These are phyloP conservation scores for Agrocybe pediades DNA, from an alignment of 768 basidiomycete genomes.

Conservation along the genomic window DNA sequence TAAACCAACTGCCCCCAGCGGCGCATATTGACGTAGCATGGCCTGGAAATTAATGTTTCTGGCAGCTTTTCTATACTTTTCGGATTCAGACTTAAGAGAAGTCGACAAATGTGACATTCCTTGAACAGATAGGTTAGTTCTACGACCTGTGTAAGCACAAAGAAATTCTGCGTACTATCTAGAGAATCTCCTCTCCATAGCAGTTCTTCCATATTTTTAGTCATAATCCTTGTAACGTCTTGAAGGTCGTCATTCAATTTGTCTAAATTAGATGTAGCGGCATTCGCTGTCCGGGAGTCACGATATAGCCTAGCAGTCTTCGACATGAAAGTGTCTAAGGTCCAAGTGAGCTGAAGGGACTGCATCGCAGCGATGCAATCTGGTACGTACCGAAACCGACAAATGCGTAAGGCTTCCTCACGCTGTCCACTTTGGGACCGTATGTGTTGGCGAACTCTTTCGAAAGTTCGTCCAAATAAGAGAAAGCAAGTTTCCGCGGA, in stretches of 20 bases:
- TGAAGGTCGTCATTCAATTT: conserved; percentile 94
- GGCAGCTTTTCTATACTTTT: conserved; percentile 96
- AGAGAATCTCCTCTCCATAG: conserved; percentile 97
- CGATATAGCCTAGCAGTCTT: conserved; percentile 95
- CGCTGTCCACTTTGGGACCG: conserved; percentile 89
- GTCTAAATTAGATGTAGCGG: conserved; percentile 73
- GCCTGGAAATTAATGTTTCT: conserved; percentile 93
- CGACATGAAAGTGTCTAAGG: conserved; percentile 94
- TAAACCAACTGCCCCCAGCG: conserved; percentile 79
- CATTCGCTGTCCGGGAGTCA: conserved; percentile 85
- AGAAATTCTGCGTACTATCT: conserved; percentile 66
- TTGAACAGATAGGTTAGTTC: conserved; percentile 28
- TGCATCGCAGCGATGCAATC: background rate
- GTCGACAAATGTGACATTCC: conserved; percentile 98
- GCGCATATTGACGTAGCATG: conserved; percentile 95
- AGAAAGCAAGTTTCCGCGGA: conserved; percentile 95
- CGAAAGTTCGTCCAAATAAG: conserved; percentile 94
- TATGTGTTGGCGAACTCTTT: conserved; percentile 95
- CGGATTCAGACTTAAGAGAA: conserved; percentile 92
- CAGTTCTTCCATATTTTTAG: conserved; percentile 99
- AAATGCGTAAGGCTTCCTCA: conserved; percentile 97
- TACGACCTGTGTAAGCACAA: background rate
- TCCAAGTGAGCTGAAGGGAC: conserved; percentile 3
- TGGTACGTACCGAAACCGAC: conserved; percentile 86
- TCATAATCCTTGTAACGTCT: conserved; percentile 99